These are phyloP conservation scores for Cardamine chenopodiifolia DNA, from an alignment of 345 rosid species.

Conservation along the genomic window DNA sequence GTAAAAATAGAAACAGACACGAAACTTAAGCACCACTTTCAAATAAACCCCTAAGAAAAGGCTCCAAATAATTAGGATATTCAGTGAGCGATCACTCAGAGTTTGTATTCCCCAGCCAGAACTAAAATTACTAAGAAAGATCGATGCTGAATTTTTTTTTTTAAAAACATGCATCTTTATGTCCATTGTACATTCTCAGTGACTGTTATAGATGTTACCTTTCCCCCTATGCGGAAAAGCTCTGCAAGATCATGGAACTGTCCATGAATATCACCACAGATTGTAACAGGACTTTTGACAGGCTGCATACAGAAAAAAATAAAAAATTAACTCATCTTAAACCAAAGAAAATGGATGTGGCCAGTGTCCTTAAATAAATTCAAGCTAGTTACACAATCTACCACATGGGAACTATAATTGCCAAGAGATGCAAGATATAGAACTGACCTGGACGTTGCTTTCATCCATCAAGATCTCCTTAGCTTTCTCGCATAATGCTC, in stretches of 20 bases:
- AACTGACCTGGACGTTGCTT: conserved; percentile 94
- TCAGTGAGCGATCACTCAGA: neutral
- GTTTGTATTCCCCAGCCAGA: conserved; percentile 4
- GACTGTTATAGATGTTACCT: conserved; percentile 52
- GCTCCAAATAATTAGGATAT: neutral
- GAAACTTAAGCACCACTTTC: neutral
- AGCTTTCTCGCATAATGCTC: conserved; percentile 92
- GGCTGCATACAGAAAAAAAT: conserved; percentile 54
- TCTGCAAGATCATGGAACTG: conserved; percentile 99
- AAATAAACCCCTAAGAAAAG: conserved; percentile 12
- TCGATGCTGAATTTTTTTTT: no score
- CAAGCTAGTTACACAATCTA: conserved; percentile 11
- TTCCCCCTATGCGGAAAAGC: conserved; percentile 97
- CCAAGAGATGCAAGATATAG: conserved; percentile 26
- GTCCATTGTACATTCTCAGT: neutral
- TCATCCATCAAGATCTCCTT: conserved; percentile 97
- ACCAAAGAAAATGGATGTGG: conserved; percentile 5
- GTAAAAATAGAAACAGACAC: conserved; percentile 4
- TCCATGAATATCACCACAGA: conserved; percentile 99
- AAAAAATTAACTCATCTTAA: conserved; percentile 15
- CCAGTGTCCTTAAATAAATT: neutral
- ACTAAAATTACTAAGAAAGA: conserved; percentile 9
- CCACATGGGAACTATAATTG: neutral
- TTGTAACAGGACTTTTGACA: conserved; percentile 96
- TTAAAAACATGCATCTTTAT: conserved; percentile 5